These are phyloP conservation scores for Nakaseomyces glabratus DNA, from an alignment of 1,139 yeast genomes.

Conservation along the genomic window DNA sequence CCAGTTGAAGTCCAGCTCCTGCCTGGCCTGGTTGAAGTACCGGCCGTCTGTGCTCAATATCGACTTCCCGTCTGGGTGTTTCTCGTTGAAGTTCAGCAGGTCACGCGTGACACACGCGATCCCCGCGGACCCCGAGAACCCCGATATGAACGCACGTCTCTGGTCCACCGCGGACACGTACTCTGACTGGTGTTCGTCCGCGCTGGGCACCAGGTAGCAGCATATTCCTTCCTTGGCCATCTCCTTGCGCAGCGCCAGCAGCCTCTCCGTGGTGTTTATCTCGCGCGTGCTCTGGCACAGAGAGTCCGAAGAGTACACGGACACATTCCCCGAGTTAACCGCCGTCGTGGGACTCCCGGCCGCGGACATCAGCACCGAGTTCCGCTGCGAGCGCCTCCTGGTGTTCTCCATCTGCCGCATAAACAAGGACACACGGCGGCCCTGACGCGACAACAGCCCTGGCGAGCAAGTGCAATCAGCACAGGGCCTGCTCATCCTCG, in stretches of 20 bases:
- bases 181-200: slow-evolving; percentile 91
- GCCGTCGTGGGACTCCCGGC: slow-evolving; percentile 2
- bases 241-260: slow-evolving; percentile 51
- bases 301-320: slow-evolving; percentile 34
- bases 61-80: slow-evolving; percentile 44
- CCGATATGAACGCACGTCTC: slow-evolving; percentile 75
- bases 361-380: slow-evolving; percentile 14
- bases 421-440: slow-evolving; percentile 44
- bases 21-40: slow-evolving; percentile 82
- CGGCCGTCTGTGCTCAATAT: slow-evolving; percentile 91
- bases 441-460: slow-evolving; percentile 60
- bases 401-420: slow-evolving; percentile 22
- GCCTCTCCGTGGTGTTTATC: slow-evolving; percentile 50
- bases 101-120: slow-evolving; percentile 79
- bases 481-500: slow-evolving; percentile 38
- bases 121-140: slow-evolving; percentile 94
- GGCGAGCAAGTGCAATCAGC: slow-evolving; percentile 77
- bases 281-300: slow-evolving; percentile 33
- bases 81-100: slow-evolving; percentile 35
- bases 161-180: slow-evolving; percentile 76
- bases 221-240: slow-evolving; percentile 63
- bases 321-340: slow-evolving; percentile 16
- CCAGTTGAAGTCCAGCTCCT: slow-evolving; percentile 89
- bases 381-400: slow-evolving; percentile 15
- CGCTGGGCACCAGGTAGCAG: slow-evolving; percentile 79